Conservation (phyloP, 75 land plant genomes). For the Larix kaempferi region DNA sequence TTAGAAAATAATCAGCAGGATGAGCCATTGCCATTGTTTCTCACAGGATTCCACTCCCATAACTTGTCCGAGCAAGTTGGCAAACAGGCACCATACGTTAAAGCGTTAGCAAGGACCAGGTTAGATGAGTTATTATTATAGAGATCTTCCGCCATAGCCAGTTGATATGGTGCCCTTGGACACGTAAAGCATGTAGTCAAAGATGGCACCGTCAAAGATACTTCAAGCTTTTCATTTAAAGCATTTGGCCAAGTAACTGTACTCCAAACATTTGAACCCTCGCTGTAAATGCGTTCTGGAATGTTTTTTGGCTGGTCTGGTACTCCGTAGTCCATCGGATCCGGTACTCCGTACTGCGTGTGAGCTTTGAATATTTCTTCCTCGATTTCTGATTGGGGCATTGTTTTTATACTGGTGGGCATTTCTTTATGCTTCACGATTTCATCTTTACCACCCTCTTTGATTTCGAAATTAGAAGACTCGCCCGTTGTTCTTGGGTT, state of each 20-base stretch:
- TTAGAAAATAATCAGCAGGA: background rate
- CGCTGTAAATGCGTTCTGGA: background rate
- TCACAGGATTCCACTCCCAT: constrained; percentile 8
- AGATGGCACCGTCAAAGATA: background rate
- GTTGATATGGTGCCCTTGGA: background rate
- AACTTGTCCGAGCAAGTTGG: constrained; percentile 1
- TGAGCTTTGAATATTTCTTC: background rate
- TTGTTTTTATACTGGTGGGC: background rate
- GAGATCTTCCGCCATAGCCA: background rate
- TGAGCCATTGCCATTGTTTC: background rate
- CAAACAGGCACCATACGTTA: background rate
- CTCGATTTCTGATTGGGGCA: too few species aligned
- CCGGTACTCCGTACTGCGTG: background rate
- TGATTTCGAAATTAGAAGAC: too few species aligned
- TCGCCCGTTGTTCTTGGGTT: background rate
- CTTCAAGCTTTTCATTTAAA: background rate
- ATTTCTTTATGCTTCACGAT: background rate
- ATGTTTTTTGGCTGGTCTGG: background rate
- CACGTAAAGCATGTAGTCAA: too few species aligned
- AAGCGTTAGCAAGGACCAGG: background rate
- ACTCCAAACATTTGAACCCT: background rate
- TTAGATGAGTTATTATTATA: background rate
- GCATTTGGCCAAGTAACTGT: too few species aligned
- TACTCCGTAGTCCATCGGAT: background rate
- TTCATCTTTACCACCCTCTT: background rate